These are phyloP conservation scores for Polysphondylium violaceum DNA, from an alignment of 78 protist genomes.

Conservation along the genomic window DNA sequence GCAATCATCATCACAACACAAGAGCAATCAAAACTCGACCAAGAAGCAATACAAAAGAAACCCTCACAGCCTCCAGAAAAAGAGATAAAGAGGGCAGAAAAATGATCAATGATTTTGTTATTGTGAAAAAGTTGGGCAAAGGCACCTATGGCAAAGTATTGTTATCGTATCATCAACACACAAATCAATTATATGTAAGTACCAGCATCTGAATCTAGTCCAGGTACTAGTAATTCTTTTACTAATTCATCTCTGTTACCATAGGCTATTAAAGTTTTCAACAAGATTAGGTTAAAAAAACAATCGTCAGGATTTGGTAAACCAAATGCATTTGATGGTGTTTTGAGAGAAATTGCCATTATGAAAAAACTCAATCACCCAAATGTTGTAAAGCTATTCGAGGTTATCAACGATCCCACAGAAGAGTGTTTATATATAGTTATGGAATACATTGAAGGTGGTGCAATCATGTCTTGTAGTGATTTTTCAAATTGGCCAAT, in stretches of 20 bases:
- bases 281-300: conserved; percentile 48
- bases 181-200: conserved; percentile 57
- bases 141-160: conserved; percentile 66
- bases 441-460: conserved; percentile 76
- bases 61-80: conserved; percentile 27
- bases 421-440: conserved; percentile 67
- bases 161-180: conserved; percentile 44
- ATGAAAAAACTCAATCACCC: conserved; percentile 90
- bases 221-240: neutral
- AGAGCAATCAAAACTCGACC: too few species aligned
- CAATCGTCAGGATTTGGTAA: conserved; percentile 25
- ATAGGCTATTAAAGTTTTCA: conserved; percentile 70
- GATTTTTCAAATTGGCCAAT: neutral
- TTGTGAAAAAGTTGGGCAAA: conserved; percentile 44
- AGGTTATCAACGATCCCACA: conserved; percentile 93
- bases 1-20: too few species aligned
- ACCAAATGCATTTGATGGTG: conserved; percentile 58
- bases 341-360: conserved; percentile 89
- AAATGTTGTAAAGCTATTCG: conserved; percentile 89
- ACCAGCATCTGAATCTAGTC: neutral
- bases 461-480: conserved; percentile 30
- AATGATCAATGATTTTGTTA: conserved; percentile 64
- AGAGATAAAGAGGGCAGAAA: conserved; percentile 52
- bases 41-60: conserved; percentile 43
- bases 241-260: neutral